Base-by-base conservation (phyloP, 2,329 filamentous ascomycete species). In the Alternaria infectoria region DNA sequence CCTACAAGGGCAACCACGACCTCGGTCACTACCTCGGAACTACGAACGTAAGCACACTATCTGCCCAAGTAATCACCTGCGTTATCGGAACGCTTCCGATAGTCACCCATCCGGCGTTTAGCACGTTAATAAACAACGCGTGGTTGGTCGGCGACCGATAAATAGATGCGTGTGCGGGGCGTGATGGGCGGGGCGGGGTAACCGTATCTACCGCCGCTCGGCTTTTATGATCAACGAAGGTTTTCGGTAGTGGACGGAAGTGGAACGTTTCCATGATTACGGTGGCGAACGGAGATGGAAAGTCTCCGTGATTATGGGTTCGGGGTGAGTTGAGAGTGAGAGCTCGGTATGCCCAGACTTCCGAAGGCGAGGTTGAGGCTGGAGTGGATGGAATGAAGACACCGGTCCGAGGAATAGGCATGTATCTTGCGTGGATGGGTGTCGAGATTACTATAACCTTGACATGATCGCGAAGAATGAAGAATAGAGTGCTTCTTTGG, bases 21-120 rank as follows among this genome's bases (percentile, higher is more conserved):
- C 28, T n/a, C 4, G 25, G 12, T 28, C 51, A 40, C 36, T 52
- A 52, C 59, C 59, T 61, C 59, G 59, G 59, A 32, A 44, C 21
- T 51, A 40, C n/a, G 25, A 5, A 52, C 28, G 19, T 52, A 36
- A 36, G 28, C 30, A 5, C 11, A 12, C 32, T 23, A 28, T 51
- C 54, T 21, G 49, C 45, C 21, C 11, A 28, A 25, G 15, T 21
- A 44, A 25, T 19, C 36, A 32, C 26, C n/a, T 13, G 15, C 17
- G 15, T 32, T n/a, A 17, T 59, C 49, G 55, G 30, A 62, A 49
- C 17, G 6, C 12, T 30, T 50, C 47, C 19, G 44, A 50, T 15
- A 50, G 40, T 21, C 54, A 32, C 43, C n/a, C 8, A 28, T 43
- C 52, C 21, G 21, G 25, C 36, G 59, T 54, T 40, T 43, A 25